These are phyloP conservation scores for Debaryomyces coudertii DNA, from an alignment of 1,139 yeast genomes.

Conservation along the genomic window DNA sequence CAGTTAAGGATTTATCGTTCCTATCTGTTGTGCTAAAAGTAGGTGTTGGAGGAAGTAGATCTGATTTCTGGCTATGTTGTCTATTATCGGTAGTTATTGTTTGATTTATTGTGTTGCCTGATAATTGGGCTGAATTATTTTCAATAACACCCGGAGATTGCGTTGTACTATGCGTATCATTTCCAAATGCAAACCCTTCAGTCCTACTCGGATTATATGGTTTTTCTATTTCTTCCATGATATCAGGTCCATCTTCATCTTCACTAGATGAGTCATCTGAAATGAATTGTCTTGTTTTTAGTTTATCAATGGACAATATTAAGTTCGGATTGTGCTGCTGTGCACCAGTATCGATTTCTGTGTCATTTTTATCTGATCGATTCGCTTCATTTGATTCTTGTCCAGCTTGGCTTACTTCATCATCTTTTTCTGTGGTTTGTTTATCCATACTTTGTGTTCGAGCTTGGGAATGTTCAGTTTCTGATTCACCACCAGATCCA, in stretches of 20 bases:
- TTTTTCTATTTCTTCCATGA: slow-evolving; percentile 3
- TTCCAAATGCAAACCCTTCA: background rate
- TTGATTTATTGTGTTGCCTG: background rate
- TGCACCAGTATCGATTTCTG: background rate
- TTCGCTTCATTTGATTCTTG: slow-evolving; percentile 10
- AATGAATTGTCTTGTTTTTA: slow-evolving; percentile 14
- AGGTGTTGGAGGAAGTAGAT: slow-evolving; percentile 38
- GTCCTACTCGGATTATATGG: background rate
- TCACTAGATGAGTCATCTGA: slow-evolving; percentile 24
- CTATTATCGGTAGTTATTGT: background rate
- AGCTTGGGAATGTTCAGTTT: slow-evolving; percentile 1
- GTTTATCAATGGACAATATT: slow-evolving; percentile 42
- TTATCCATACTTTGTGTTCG: background rate
- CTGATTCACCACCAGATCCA: slow-evolving; percentile 12
- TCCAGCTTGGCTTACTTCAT: slow-evolving; percentile 11
- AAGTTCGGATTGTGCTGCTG: slow-evolving; percentile 19
- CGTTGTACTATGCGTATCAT: background rate
- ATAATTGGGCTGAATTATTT: background rate
- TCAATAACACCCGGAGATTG: background rate
- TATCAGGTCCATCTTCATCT: slow-evolving; percentile 8
- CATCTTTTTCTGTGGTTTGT: slow-evolving; percentile 12
- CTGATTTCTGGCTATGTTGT: slow-evolving; percentile 1
- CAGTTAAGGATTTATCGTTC: slow-evolving; percentile 20
- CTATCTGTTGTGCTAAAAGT: slow-evolving; percentile 19
- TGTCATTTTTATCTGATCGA: slow-evolving; percentile 12